Evolutionary conservation across 148 eudicot genomes (phyloP).

Genomic region (Cornus kousa): DNA sequence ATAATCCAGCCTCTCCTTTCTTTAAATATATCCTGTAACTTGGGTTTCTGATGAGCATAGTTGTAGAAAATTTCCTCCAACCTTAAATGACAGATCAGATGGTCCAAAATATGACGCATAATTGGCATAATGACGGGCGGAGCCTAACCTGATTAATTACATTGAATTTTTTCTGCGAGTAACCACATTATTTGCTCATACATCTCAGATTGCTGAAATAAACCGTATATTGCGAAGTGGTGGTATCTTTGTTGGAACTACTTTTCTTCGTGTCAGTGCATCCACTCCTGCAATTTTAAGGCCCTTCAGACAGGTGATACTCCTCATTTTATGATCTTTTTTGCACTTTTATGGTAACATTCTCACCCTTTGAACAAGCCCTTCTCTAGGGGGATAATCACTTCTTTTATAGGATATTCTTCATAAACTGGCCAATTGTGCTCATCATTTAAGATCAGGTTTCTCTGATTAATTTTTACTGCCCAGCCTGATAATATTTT

Average conservation of each 20-base stretch:
- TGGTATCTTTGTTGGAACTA: slow-evolving; percentile 85
- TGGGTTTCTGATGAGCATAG: not conserved
- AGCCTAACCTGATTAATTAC: not conserved
- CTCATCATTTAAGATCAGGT: no score
- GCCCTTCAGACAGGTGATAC: slow-evolving; percentile 66
- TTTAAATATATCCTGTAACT: not conserved
- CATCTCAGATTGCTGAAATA: slow-evolving; percentile 81
- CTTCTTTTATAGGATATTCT: not conserved
- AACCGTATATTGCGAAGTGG: slow-evolving; percentile 84
- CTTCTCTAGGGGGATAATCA: not conserved
- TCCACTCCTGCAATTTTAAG: slow-evolving; percentile 69
- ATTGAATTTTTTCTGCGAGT: not conserved
- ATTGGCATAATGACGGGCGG: not conserved
- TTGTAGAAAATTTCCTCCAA: not conserved
- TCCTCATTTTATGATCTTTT: not conserved
- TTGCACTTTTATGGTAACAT: not conserved
- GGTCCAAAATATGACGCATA: not conserved
- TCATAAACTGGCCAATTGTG: not conserved
- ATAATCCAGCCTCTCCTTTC: not conserved
- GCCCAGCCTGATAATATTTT: no score
- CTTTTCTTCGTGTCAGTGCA: slow-evolving; percentile 76
- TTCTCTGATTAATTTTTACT: no score
- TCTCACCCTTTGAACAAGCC: not conserved
- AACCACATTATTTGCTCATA: slow-evolving; percentile 4
- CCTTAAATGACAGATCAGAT: not conserved